Conservation (phyloP, 177 flowering plant species). For the Vitis hybrid region DNA sequence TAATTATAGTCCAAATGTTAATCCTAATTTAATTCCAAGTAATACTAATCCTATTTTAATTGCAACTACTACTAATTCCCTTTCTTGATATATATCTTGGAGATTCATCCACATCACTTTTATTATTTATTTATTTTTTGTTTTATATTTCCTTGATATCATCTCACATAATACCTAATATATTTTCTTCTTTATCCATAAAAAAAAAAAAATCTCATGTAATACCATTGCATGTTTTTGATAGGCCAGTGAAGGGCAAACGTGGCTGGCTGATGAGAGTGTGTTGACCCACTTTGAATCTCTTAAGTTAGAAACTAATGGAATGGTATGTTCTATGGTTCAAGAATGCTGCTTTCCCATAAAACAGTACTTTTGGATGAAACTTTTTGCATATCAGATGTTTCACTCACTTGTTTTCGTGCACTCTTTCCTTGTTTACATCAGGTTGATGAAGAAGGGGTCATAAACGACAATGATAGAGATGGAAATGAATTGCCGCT, state of each 20-base stretch:
- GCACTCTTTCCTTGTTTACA: slow-evolving; percentile 4
- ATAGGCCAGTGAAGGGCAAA: slow-evolving; percentile 41
- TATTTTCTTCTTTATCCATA: background rate
- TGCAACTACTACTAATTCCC: no score
- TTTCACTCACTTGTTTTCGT: slow-evolving; percentile 7
- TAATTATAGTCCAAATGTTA: no score
- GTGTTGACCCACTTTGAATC: slow-evolving; percentile 70
- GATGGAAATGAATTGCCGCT: slow-evolving; percentile 84
- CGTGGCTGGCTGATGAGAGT: slow-evolving; percentile 83
- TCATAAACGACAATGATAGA: slow-evolving; percentile 49
- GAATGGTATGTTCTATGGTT: slow-evolving; percentile 37
- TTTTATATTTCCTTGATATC: background rate
- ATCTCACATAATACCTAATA: background rate
- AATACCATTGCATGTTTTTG: slow-evolving; percentile 10
- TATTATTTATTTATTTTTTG: background rate
- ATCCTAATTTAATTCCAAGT: no score
- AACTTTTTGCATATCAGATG: background rate
- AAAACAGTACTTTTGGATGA: background rate
- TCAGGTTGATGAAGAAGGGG: slow-evolving; percentile 53
- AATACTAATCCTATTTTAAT: no score
- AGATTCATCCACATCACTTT: no score
- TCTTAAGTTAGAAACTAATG: slow-evolving; percentile 57
- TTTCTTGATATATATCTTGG: no score
- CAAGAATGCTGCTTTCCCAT: background rate
- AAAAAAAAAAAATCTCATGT: background rate